Conservation (phyloP, 495 filamentous ascomycete genomes). For the Hypoxylon perforatum region DNA sequence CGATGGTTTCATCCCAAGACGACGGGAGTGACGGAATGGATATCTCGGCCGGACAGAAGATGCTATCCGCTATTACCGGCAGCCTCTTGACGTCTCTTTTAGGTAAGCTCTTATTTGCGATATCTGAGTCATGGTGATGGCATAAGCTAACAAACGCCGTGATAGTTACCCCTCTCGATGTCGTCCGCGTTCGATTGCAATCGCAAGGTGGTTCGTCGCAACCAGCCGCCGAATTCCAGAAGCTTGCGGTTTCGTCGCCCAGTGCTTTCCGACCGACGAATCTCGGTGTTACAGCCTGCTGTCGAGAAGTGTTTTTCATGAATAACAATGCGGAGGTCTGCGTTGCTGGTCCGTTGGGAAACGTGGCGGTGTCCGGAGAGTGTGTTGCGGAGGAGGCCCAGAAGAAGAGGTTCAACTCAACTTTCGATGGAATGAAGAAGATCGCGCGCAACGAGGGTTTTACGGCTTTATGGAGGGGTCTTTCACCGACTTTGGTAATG, state of each 20-base stretch:
- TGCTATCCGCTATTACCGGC: slow-evolving; percentile 91
- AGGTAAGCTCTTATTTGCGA: slow-evolving; percentile 65
- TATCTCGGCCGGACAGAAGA: slow-evolving; percentile 85
- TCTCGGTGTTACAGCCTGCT: slow-evolving; percentile 94
- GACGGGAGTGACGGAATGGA: slow-evolving; percentile 60
- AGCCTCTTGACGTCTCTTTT: slow-evolving; percentile 90
- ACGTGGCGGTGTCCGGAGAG: slow-evolving; percentile 58
- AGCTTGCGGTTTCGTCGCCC: slow-evolving; percentile 56
- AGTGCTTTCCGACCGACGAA: slow-evolving; percentile 74
- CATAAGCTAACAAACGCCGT: slow-evolving; percentile 32
- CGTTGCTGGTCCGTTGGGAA: slow-evolving; percentile 63
- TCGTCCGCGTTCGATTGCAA: slow-evolving; percentile 94
- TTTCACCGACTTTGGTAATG: slow-evolving; percentile 94
- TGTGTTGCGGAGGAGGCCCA: slow-evolving; percentile 91
- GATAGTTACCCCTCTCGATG: slow-evolving; percentile 93
- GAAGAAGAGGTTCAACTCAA: slow-evolving; percentile 85
- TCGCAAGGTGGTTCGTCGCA: slow-evolving; percentile 70
- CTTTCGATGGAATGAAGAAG: slow-evolving; percentile 90
- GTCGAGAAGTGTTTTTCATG: slow-evolving; percentile 96
- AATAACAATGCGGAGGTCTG: slow-evolving; percentile 87
- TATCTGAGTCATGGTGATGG: background rate
- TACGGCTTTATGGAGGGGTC: slow-evolving; percentile 88
- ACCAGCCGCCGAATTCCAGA: slow-evolving; percentile 54
- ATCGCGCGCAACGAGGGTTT: slow-evolving; percentile 95
- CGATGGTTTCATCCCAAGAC: slow-evolving; percentile 43